A percentile compares a stretch with the other conserved stretches of the same genome.
Evolutionary conservation across 257 asterid genomes (phyloP).

Genomic region (Solanum sejunctum): DNA sequence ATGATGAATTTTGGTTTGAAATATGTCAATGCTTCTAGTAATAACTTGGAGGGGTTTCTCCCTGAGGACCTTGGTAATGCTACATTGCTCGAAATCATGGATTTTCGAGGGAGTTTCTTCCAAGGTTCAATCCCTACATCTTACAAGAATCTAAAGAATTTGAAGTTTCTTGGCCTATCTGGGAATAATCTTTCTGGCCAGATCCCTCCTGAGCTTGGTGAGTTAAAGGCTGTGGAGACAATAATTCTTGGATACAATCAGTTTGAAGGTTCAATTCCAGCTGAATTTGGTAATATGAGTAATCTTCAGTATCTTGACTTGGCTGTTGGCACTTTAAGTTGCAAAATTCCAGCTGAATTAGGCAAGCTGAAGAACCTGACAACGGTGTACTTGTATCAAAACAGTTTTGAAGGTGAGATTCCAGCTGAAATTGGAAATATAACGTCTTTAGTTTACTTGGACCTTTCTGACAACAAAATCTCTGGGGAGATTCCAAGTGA

Average conservation of each 20-base stretch:
- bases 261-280: constrained; percentile 58
- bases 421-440: constrained; percentile 54
- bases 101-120: constrained; percentile 60
- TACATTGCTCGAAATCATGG: constrained; percentile 35
- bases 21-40: constrained; percentile 58
- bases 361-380: constrained; percentile 41
- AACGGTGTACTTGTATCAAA: constrained; percentile 50
- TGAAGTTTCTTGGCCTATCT: constrained; percentile 60
- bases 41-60: constrained; percentile 52
- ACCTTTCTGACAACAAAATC: constrained; percentile 48
- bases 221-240: constrained; percentile 37
- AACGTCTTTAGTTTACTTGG: constrained; percentile 36
- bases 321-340: constrained; percentile 54
- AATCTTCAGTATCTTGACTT: constrained; percentile 56
- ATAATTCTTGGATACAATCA: constrained; percentile 53
- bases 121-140: constrained; percentile 59
- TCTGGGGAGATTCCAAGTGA: constrained; percentile 53
- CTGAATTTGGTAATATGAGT: constrained; percentile 47
- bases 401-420: constrained; percentile 42
- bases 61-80: constrained; percentile 51
- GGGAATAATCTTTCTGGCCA: constrained; percentile 66
- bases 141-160: constrained; percentile 34
- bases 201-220: constrained; percentile 50
- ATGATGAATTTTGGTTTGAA: constrained; percentile 15
- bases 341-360: constrained; percentile 46